Evolutionary conservation across 2,329 filamentous ascomycete genomes (phyloP).

Genomic region (Alternaria rosae): DNA sequence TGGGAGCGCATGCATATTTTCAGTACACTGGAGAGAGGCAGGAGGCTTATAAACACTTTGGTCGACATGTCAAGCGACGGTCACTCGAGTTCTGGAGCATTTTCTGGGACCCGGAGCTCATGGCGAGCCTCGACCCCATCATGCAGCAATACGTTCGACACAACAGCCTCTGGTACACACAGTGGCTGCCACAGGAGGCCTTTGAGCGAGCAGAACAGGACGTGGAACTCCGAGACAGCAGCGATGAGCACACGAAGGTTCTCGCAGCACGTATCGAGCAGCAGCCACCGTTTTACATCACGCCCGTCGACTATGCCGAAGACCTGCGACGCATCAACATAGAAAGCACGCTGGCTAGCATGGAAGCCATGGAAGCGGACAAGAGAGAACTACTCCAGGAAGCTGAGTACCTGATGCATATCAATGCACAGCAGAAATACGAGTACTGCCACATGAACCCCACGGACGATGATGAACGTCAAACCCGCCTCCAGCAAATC

Average conservation of each 20-base stretch:
- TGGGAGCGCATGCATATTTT: conserved; percentile 34
- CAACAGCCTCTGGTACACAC: conserved; percentile 33
- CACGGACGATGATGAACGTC: conserved; percentile 25
- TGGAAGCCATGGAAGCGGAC: conserved; percentile 25
- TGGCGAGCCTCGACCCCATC: conserved; percentile 32
- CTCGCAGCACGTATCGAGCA: conserved; percentile 1
- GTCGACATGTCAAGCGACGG: conserved; percentile 22
- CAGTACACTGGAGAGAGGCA: conserved; percentile 39
- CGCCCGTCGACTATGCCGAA: conserved; percentile 30
- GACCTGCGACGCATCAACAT: conserved; percentile 25
- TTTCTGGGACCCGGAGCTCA: conserved; percentile 34
- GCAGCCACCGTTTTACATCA: conserved; percentile 24
- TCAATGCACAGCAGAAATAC: conserved; percentile 30
- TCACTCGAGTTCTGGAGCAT: conserved; percentile 36
- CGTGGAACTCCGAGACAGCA: conserved; percentile 2
- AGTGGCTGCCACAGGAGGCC: conserved; percentile 25
- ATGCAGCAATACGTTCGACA: conserved; percentile 39
- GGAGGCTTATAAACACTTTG: conserved; percentile 28
- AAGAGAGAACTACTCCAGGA: conserved; percentile 25
- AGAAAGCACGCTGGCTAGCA: conserved; percentile 12
- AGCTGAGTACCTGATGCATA: conserved; percentile 27
- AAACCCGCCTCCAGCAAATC: conserved; percentile 25
- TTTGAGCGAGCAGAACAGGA: conserved; percentile 22
- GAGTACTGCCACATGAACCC: conserved; percentile 25
- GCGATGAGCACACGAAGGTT: not conserved